Evolutionary conservation across 805 yeast genomes (phyloP), one percentile per base, ranked within the genome.

Genomic region (Lipomyces spencermartinsiae): DNA sequence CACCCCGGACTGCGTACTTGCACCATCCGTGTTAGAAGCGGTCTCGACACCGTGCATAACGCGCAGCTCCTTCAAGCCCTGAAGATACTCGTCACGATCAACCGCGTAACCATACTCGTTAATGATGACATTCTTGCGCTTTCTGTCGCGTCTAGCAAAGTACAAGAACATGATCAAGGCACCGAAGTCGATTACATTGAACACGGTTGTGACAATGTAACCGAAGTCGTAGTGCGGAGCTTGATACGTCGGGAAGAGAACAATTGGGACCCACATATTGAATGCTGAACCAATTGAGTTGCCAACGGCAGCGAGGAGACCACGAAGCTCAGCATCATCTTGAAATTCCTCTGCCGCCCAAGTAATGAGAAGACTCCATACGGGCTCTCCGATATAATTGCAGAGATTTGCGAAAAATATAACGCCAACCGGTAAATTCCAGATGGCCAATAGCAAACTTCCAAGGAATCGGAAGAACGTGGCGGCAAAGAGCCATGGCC

Each of bases 401-500:
- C 67, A 64, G 25, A 67, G 25, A 58, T 67, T 67, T 4, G 63
- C 70, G 54, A 67, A 67, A 54, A 64, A 67, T n/a, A 67, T 67
- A 25, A 59, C 70, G 22, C 70, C 70, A 49, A 56, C 54, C 8
- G 68, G 68, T 12, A 67, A 59, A 35, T 67, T 55, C 68, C 70
- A 67, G 39, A 67, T 56, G 12, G 70, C 14, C 7, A 67, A 61
- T 5, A 67, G 31, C 14, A 67, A 29, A 16, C 65, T n/a, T 16
- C 70, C 70, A 9, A 57, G 51, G 56, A 64, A 58, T 29, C 70
- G 39, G 31, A 64, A 46, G 19, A 46, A 5, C 19, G 70, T 67
- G 0, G 70, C 70, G 22, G 53, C 67, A 8, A 73, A 68, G 25
- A 77, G 75, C 43, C 74, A 46, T 2, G 76, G 72, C 65, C 77